These are phyloP conservation scores for Neurospora sublineolata DNA, from an alignment of 495 filamentous ascomycete genomes.

Conservation along the genomic window DNA sequence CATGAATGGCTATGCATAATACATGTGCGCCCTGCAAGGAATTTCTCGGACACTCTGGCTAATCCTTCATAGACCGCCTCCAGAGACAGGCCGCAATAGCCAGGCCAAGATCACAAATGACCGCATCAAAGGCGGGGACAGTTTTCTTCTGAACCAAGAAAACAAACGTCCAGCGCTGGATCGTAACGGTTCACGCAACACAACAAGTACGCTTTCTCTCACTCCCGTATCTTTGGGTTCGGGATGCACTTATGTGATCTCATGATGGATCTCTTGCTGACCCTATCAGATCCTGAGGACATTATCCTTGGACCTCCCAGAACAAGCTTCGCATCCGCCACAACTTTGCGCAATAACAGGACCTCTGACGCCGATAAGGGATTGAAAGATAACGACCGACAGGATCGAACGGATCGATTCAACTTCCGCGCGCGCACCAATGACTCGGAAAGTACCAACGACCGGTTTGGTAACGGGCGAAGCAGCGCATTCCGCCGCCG, in stretches of 20 bases:
- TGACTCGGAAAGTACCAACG: conserved; percentile 50
- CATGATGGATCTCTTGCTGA: conserved; percentile 5
- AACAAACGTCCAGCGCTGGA: conserved; percentile 50
- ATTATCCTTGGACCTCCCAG: conserved; percentile 85
- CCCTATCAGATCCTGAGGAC: conserved; percentile 51
- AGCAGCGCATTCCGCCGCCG: conserved; percentile 37
- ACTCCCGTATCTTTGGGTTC: background rate
- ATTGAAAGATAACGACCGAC: conserved; percentile 37
- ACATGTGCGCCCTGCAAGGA: background rate
- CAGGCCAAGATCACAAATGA: conserved; percentile 32
- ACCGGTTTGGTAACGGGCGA: conserved; percentile 37
- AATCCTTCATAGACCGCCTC: conserved; percentile 24
- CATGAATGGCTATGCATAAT: background rate
- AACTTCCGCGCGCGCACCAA: conserved; percentile 53
- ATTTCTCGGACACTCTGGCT: background rate
- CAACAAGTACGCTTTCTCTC: conserved; percentile 28
- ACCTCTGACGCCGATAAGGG: conserved; percentile 39
- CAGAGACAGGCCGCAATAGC: conserved; percentile 29
- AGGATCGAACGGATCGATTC: conserved; percentile 58
- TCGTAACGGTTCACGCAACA: conserved; percentile 50
- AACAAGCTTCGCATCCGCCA: conserved; percentile 74
- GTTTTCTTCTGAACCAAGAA: conserved; percentile 31
- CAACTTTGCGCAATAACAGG: conserved; percentile 37
- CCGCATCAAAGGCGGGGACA: conserved; percentile 31
- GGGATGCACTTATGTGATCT: background rate